A percentile compares a stretch with the other conserved stretches of the same genome.
These are phyloP conservation scores for Kwoniella heveanensis DNA, from an alignment of 768 basidiomycete species.

Conservation along the genomic window DNA sequence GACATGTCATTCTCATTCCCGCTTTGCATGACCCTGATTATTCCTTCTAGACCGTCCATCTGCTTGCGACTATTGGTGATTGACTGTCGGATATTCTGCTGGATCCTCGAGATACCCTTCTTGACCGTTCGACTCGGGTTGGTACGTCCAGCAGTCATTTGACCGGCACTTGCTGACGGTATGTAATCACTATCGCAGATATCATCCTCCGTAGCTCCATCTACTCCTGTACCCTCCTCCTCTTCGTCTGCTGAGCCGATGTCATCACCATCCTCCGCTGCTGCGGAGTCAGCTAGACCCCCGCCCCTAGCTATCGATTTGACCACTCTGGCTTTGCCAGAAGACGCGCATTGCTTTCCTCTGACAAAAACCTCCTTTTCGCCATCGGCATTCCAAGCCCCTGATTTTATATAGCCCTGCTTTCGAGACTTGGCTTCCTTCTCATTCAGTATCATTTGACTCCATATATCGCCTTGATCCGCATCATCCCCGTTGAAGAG, in stretches of 20 bases:
- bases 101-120: not conserved
- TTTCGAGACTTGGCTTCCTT: conserved; percentile 3
- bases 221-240: not conserved
- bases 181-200: not conserved
- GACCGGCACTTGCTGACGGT: not conserved
- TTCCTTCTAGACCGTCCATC: not conserved
- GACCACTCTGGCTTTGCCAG: not conserved
- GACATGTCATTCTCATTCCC: not conserved
- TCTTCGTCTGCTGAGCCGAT: no score
- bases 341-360: not conserved
- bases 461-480: conserved; percentile 2
- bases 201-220: not conserved
- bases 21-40: not conserved
- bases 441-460: not conserved
- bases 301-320: not conserved
- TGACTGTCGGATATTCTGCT: not conserved
- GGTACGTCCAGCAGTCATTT: not conserved
- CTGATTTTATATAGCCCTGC: conserved; percentile 1
- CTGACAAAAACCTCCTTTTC: not conserved
- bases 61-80: not conserved
- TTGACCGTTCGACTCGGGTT: not conserved
- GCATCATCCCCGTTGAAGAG: conserved; percentile 1
- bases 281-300: not conserved
- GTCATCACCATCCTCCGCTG: not conserved
- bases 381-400: not conserved